Evolutionary conservation across 495 filamentous ascomycete genomes (phyloP), one percentile per base, ranked within the genome.

Genomic region (Xylaria telfairii): DNA sequence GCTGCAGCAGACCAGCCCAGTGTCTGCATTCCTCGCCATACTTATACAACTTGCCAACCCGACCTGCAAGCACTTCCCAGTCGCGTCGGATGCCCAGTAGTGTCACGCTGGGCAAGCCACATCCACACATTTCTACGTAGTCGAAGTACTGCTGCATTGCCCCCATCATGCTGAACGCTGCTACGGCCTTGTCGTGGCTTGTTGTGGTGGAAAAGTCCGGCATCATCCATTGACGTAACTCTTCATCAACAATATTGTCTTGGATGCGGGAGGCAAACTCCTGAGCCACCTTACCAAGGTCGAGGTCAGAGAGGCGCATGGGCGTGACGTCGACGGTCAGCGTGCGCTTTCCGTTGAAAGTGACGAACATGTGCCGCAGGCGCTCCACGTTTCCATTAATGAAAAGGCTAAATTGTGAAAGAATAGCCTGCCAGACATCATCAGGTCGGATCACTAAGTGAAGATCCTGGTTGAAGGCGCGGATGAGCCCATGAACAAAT

Each of bases 391-490:
- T 73, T 2, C 77, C 78, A 51, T 85, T 84, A 72, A 91, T 81
- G 77, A 84, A 88, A 68, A 86, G 79, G 73, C 79, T 85, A 26
- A 90, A 72, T 71, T 90, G 87, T 5, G 78, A 76, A 1, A 90
- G 76, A 70, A 90, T 87, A 34, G 83, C 77, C 53, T 88, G 81
- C 87, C 88, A 90, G 47, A 90, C 79, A 71, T 90, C 87, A 10
- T 90, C 87, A 0, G 87, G 87, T 9, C 87, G 82, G 68, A 90
- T 71, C 5, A 76, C 75, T 13, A 90, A 81, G 60, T 87, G 81
- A 53, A 84, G 81, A 67, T 90, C 85, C 47, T 83, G 62, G 68
- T 73, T 83, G 75, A 85, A 90, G 21, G 88, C 88, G 24, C 82
- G 68, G 49, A 86, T 79, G 37, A 78, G 78, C 34, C 78, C 80